These are phyloP conservation scores for Colletotrichum theobromicola DNA, from an alignment of 2,329 filamentous ascomycete genomes.

Conservation along the genomic window DNA sequence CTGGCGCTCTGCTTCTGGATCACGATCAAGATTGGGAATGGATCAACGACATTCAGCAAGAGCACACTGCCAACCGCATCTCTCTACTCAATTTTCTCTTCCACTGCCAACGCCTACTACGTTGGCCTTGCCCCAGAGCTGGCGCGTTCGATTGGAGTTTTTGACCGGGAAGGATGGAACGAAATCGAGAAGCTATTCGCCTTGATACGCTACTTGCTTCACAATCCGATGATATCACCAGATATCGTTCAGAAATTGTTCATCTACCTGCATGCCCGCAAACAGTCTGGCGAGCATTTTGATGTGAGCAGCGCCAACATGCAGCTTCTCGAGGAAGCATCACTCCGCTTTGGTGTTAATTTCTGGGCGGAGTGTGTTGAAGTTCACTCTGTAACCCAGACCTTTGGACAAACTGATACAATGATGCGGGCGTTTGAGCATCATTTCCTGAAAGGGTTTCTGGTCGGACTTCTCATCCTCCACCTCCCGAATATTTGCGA, in stretches of 20 bases:
- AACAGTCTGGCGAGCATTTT: accelerated
- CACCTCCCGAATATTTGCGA: not conserved
- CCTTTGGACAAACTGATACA: too few relatives aligned
- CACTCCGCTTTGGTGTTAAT: not conserved
- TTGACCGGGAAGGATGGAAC: not conserved
- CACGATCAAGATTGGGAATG: not conserved
- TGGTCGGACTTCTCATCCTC: not conserved
- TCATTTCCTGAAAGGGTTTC: not conserved
- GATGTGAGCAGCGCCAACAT: accelerated
- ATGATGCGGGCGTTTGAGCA: too few relatives aligned
- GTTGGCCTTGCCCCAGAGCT: not conserved
- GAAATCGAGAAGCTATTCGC: not conserved
- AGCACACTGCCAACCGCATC: not conserved
- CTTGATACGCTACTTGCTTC: not conserved
- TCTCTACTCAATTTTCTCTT: not conserved
- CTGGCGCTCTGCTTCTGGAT: not conserved
- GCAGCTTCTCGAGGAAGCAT: not conserved
- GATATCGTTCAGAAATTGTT: not conserved
- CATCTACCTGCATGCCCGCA: not conserved
- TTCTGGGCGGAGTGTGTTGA: not conserved
- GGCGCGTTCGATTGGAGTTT: not conserved
- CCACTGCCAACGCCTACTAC: not conserved
- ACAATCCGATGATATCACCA: not conserved
- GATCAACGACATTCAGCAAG: not conserved
- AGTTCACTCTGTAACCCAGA: too few relatives aligned